phyloP scores from a whole-genome alignment of 108 stramenopile genomes.

The Nitzschia putrida region DNA sequence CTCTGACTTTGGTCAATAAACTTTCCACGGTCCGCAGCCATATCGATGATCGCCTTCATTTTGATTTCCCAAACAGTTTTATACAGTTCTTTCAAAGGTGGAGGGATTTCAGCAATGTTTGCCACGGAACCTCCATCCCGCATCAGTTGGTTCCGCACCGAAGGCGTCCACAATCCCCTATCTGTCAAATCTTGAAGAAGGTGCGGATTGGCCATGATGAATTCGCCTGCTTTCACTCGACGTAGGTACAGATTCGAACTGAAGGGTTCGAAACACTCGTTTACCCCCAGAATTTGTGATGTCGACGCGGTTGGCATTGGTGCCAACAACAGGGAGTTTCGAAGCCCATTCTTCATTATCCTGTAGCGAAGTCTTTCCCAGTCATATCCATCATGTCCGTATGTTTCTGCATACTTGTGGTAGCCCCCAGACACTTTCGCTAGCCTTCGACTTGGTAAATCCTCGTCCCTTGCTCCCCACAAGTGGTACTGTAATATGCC shows the following conservation, averaged over 20 bases:
- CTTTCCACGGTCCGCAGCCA: slow-evolving; percentile 95
- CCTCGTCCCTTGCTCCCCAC: slow-evolving; percentile 79
- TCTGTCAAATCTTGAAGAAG: slow-evolving; percentile 93
- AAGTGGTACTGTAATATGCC: slow-evolving; percentile 92
- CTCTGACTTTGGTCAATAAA: slow-evolving; percentile 98
- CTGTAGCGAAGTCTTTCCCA: slow-evolving; percentile 81
- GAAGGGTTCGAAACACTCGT: slow-evolving; percentile 98
- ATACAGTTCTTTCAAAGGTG: slow-evolving; percentile 89
- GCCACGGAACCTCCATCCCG: slow-evolving; percentile 89
- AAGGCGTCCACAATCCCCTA: slow-evolving; percentile 91
- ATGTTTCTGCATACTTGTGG: slow-evolving; percentile 31
- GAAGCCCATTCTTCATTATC: slow-evolving; percentile 78
- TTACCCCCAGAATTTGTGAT: slow-evolving; percentile 95
- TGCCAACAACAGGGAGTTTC: slow-evolving; percentile 93
- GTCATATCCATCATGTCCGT: slow-evolving; percentile 67
- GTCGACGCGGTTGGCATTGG: slow-evolving; percentile 99
- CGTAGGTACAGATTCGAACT: slow-evolving; percentile 95
- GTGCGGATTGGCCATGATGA: slow-evolving; percentile 95
- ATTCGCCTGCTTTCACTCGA: slow-evolving; percentile 96
- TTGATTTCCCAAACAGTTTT: slow-evolving; percentile 99
- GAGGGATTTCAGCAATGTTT: slow-evolving; percentile 78
- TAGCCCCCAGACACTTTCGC: slow-evolving; percentile 21
- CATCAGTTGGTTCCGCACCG: slow-evolving; percentile 92
- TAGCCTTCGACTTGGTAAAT: slow-evolving; percentile 56
- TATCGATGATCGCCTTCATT: slow-evolving; percentile 92